These are phyloP conservation scores for Ustilago trichophora DNA, from an alignment of 1,284 basidiomycete species.

Conservation along the genomic window DNA sequence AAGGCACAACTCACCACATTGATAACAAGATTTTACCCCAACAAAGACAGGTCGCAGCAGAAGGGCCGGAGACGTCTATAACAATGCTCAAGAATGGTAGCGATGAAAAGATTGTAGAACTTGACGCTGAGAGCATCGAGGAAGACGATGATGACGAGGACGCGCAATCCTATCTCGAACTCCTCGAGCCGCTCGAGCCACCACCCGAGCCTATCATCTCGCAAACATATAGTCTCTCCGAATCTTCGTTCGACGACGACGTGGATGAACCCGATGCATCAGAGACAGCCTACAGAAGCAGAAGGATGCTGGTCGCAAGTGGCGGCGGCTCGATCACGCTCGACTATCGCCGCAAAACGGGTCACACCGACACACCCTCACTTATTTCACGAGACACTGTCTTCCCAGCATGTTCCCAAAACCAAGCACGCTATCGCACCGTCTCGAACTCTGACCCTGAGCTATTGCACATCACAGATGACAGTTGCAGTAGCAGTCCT, in stretches of 20 bases:
- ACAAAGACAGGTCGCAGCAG: not conserved
- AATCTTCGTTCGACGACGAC: constrained; percentile 13
- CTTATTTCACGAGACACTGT: not conserved
- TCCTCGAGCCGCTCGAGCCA: constrained; percentile 15
- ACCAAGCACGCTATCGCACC: not conserved
- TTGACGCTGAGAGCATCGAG: constrained; percentile 7
- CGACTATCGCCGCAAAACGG: not conserved
- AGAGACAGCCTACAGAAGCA: not conserved
- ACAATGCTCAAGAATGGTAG: not conserved
- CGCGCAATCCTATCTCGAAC: constrained; percentile 24
- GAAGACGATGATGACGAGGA: constrained; percentile 30
- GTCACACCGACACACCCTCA: not conserved
- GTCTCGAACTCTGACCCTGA: constrained; percentile 25
- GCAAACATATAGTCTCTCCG: not conserved
- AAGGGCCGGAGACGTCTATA: not conserved
- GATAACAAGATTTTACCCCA: not conserved
- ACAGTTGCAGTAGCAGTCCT: constrained; percentile 5
- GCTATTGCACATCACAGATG: constrained; percentile 7
- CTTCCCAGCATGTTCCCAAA: not conserved
- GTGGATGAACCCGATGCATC: not conserved
- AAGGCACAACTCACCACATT: not conserved
- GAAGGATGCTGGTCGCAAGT: constrained; percentile 14
- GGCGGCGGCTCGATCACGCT: constrained; percentile 3
- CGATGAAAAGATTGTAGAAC: not conserved
- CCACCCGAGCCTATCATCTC: not conserved